Evolutionary conservation across 2,329 filamentous ascomycete species (phyloP), one percentile per base, ranked within the genome.

Genomic region (Arthrobotrys conoides): DNA sequence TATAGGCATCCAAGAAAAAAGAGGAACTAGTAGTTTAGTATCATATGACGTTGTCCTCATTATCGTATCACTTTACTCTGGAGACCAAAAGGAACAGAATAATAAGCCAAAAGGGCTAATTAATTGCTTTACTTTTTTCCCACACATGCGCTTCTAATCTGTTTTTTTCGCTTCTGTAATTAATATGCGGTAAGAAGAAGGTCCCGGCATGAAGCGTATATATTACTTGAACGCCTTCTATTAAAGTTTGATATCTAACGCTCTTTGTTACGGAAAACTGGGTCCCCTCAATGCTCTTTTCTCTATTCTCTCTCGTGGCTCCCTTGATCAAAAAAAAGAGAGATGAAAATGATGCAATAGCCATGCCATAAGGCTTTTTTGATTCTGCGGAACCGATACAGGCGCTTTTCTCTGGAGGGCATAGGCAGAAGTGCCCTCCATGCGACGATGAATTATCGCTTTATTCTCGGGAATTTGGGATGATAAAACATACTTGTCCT

Each of bases 11-110:
- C 44, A 48, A 22, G 5, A 20, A 24, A 61, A 44, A 24, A 20
- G 27, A 9, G 9, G 44, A 61, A n/a, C 24, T 59, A 38, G 53
- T 38, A 59, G 33, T 44, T 59, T 59, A 63, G 22, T 66, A 73
- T 73, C 61, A 61, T 66, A 73, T 73, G 70, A 73, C 70, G 61
- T 67, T 73, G 61, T 73, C 70, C 70, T 73, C 70, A 73, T 73
- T 73, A 59, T 73, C 70, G 70, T 73, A 73, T 67, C 70, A 73
- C 22, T 41, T n/a, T 6, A 30, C 27, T 30, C 6, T 30, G 27
- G 3, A 30, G 6, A 30, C 27, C 27, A 3, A 30, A 30, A 30
- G 6, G 6, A 30, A 30, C 27, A 30, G 3, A 24, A 22, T 24
- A n/a, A 46, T 9, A 10, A 44, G 57, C 57, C 36, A 44, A 61